Evolutionary conservation across 139 green algal species (phyloP), one percentile per base, ranked within the genome.

Genomic region (Tetraselmis chui): DNA sequence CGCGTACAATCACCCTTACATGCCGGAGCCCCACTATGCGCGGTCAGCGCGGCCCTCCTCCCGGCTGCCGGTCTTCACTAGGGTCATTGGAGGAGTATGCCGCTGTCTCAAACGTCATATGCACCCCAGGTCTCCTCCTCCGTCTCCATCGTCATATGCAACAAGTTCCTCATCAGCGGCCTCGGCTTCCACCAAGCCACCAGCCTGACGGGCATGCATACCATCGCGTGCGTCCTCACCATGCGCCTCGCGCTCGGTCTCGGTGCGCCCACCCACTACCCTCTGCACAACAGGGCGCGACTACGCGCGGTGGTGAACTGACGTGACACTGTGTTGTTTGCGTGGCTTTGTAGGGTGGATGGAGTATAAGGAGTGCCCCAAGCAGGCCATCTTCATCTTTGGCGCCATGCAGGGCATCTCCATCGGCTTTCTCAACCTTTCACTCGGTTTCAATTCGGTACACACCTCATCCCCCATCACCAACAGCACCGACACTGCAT

Each of bases 81-180:
- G n/a, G n/a, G n/a, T n/a, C n/a, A n/a, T n/a, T n/a, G n/a, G n/a
- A n/a, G n/a, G n/a, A n/a, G n/a, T n/a, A n/a, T n/a, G n/a, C n/a
- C n/a, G n/a, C n/a, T n/a, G n/a, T n/a, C n/a, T n/a, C n/a, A n/a
- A n/a, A n/a, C n/a, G n/a, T n/a, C n/a, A n/a, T n/a, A n/a, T n/a
- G n/a, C 45, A 18, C 45, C 45, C 11, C 45, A 67, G 45, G 87
- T 90, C 24, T 30, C 85, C 1, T 89, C 85, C 1, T 87, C 81
- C 25, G 87, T 90, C 24, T 88, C 87, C 27, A 88, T 90, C 30
- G 87, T 90, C 27, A 84, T 90, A 23, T 86, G 83, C 75, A 90
- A 90, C 83, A 90, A 90, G 80, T 81, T 82, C 28, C 79, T 90
- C 29, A 89, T 90, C 45, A 80, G 29, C 31, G 67, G 22, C 1